Evolutionary conservation across 495 filamentous ascomycete genomes (phyloP), one percentile per base, ranked within the genome.

Genomic region (Penicillium atrosanguineum): DNA sequence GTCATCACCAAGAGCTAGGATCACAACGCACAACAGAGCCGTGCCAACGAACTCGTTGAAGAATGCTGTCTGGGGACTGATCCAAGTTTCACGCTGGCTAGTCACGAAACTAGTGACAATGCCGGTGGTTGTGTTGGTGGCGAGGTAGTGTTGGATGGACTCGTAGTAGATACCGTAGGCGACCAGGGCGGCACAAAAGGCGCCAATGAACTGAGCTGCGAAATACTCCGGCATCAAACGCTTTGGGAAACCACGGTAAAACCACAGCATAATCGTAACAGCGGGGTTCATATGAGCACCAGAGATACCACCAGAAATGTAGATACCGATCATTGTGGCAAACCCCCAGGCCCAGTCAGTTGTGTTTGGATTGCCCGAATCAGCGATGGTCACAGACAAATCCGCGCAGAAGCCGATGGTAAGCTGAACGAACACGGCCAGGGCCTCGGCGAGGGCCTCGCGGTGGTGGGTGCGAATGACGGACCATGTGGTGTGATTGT

Each of bases 311-410:
- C 79, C 78, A 23, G 68, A 76, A 20, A 85, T 73, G 50, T 82
- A 82, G 42, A 83, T 82, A 9, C 70, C 81, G 40, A 82, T 73
- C 80, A 83, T 83, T 26, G 75, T 76, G 11, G 75, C 79, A 6
- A 83, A 65, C 1, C 80, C 80, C 80, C 80, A 84, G 8, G 75
- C 72, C 77, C 76, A 81, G 18, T 67, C 72, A 4, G 74, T 76
- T 4, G 75, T 76, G 50, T 74, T 73, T 15, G 80, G 80, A 37
- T 75, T 71, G 3, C 71, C 73, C 1, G 56, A 56, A 2, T 67
- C 53, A 18, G 73, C 75, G 7, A 77, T 54, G 7, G 74, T 78
- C 16, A 81, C 79, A 0, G 73, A 63, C 12, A 83, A 67, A 41
- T 77, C 76, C 39, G 70, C 74, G 26, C 67, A 76, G 56, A 81